Evolutionary conservation across 2,329 filamentous ascomycete genomes (phyloP), one percentile per base, ranked within the genome.

Genomic region (Trichoderma brevicompactum): DNA sequence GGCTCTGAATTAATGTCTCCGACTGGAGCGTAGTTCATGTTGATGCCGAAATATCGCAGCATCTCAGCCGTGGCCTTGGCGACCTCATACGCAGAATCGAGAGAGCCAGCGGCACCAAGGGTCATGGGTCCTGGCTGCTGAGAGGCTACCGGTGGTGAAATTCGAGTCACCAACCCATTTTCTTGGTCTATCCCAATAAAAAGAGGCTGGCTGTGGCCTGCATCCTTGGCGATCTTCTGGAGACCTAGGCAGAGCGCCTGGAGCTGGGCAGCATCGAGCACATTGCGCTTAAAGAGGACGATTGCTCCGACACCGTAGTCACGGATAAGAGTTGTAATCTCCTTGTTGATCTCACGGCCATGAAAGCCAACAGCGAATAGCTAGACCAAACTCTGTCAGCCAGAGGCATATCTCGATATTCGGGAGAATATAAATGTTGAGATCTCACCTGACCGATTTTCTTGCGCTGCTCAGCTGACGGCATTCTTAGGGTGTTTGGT

Each of bases 151-250:
- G 71, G 71, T 8, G 71, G 70, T 10, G 70, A 69, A 15, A 73
- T 71, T 5, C 71, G 71, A 3, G 71, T 73, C 1, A 73, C 70
- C 15, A 73, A 67, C 12, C 71, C 71, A 38, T 72, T 72, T 43
- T 73, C 71, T 53, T 73, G 71, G 52, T 73, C 71, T 50, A 73
- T 73, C 48, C 70, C 71, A 36, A 73, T 68, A 65, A 73, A 68
- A 2, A 73, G 68, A 34, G 71, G 71, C 36, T 70, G 71, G 3
- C 46, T 54, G 50, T 73, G 71, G 36, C 69, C 69, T n/a, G 71
- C 69, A 9, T 70, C 69, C 15, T 63, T 69, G 46, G 71, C 71
- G 12, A 72, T 58, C 44, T 61, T 41, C 67, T 73, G 71, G 10
- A 73, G 67, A 8, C 66, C 70, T 6, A 64, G 66, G 52, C 69